These are phyloP conservation scores for Sporothrix inflata DNA, from an alignment of 2,329 filamentous ascomycete genomes.

Conservation along the genomic window DNA sequence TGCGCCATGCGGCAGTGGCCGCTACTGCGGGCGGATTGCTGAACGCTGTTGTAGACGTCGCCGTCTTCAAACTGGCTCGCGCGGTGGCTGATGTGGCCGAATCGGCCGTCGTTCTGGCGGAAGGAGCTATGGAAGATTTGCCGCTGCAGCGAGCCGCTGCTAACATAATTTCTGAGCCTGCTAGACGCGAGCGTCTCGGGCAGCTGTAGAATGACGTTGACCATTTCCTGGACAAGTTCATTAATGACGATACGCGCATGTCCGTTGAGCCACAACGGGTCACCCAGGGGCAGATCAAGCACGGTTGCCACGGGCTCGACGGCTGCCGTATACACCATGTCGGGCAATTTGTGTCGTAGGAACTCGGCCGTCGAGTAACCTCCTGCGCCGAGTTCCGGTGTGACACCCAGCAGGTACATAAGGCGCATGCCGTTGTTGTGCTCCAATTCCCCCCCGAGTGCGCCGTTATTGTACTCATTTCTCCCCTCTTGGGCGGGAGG, in stretches of 20 bases:
- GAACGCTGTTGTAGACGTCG: not conserved
- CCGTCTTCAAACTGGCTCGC: slow-evolving; percentile 40
- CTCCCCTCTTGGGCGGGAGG: slow-evolving; percentile 27
- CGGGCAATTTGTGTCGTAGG: slow-evolving; percentile 75
- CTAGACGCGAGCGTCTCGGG: slow-evolving; percentile 71
- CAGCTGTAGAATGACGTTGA: slow-evolving; percentile 69
- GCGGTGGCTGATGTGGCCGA: not conserved
- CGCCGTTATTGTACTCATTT: not conserved
- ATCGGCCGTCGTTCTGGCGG: not conserved
- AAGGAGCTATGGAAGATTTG: slow-evolving; percentile 53
- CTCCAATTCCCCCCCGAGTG: not conserved
- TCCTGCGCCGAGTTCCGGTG: slow-evolving; percentile 63
- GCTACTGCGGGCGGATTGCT: slow-evolving; percentile 44
- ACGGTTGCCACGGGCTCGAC: slow-evolving; percentile 82
- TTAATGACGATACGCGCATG: slow-evolving; percentile 67
- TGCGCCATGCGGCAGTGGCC: slow-evolving; percentile 66
- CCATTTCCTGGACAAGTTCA: slow-evolving; percentile 76
- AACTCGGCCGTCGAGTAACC: slow-evolving; percentile 64
- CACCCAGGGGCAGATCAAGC: slow-evolving; percentile 71
- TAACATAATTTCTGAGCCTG: slow-evolving; percentile 59
- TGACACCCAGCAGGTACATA: slow-evolving; percentile 64
- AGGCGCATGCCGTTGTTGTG: slow-evolving; percentile 52
- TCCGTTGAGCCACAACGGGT: slow-evolving; percentile 69
- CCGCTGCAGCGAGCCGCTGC: slow-evolving; percentile 64
- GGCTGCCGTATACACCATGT: slow-evolving; percentile 73